These are phyloP conservation scores for Flueggea neowawraea DNA, from an alignment of 441 rosid genomes.

Conservation along the genomic window DNA sequence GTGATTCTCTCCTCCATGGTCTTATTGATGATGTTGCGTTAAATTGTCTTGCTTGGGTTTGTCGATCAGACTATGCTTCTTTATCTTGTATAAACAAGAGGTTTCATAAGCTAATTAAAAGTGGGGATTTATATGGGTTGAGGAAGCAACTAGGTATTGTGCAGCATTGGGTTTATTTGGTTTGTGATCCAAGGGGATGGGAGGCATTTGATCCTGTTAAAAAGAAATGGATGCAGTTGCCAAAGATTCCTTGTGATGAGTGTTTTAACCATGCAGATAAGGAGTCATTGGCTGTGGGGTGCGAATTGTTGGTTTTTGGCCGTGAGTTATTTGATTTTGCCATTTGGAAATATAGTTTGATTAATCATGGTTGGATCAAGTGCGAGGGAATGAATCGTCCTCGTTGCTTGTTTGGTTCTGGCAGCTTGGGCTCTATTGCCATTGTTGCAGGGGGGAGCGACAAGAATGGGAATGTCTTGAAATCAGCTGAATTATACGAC, in stretches of 20 bases:
- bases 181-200: slow-evolving; percentile 82
- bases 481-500: slow-evolving; percentile 72
- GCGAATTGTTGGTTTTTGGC: slow-evolving; percentile 73
- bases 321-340: slow-evolving; percentile 63
- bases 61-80: slow-evolving; percentile 56
- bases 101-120: slow-evolving; percentile 44
- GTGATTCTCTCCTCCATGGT: slow-evolving; percentile 58
- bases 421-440: slow-evolving; percentile 65
- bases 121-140: slow-evolving; percentile 47
- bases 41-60: slow-evolving; percentile 60
- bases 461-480: slow-evolving; percentile 49
- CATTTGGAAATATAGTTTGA: slow-evolving; percentile 70
- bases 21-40: slow-evolving; percentile 73
- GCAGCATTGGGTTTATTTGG: slow-evolving; percentile 69
- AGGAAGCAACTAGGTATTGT: slow-evolving; percentile 49
- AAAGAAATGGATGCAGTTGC: slow-evolving; percentile 67
- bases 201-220: slow-evolving; percentile 59
- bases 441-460: slow-evolving; percentile 79
- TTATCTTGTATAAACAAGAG: slow-evolving; percentile 56
- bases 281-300: slow-evolving; percentile 75
- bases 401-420: slow-evolving; percentile 78
- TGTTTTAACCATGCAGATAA: slow-evolving; percentile 76
- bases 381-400: slow-evolving; percentile 71
- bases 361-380: slow-evolving; percentile 52
- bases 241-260: slow-evolving; percentile 78